phyloP scores from a whole-genome alignment of 768 basidiomycete genomes.

The Clitopilus passeckerianus region DNA sequence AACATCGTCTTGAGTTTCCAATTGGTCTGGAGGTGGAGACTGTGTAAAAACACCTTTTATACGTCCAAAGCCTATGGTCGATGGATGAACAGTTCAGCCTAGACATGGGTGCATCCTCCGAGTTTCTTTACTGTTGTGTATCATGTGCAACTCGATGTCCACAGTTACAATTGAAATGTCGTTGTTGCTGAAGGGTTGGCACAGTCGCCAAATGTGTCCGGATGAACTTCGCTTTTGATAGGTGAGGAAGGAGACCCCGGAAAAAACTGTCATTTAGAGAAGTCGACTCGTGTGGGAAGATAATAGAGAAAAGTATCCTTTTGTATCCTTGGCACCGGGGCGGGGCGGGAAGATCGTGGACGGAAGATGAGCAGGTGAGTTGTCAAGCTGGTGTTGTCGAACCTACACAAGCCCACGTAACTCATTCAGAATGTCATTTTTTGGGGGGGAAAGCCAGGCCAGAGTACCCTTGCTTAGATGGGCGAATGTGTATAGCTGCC shows the following conservation, averaged over 20 bases:
- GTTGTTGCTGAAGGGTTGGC: not conserved
- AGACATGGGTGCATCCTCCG: not conserved
- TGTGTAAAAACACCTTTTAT: not conserved
- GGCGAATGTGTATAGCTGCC: no score
- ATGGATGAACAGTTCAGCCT: not conserved
- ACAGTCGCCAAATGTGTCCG: not conserved
- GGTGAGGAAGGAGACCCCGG: not conserved
- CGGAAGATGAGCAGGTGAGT: no score
- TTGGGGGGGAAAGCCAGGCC: no score
- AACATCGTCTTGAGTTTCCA: conserved; percentile 10
- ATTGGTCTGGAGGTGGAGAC: not conserved
- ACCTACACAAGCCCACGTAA: no score
- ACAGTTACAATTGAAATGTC: not conserved
- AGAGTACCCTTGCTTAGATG: no score
- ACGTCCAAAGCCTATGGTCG: not conserved
- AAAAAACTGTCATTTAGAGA: not conserved
- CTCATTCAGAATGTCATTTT: no score
- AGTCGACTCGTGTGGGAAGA: no score
- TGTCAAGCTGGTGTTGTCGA: no score
- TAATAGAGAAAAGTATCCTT: no score
- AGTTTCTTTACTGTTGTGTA: not conserved
- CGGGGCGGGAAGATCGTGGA: no score
- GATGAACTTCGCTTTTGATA: not conserved
- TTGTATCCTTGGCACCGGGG: no score
- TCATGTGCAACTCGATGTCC: not conserved